Evolutionary conservation across 2,329 filamentous ascomycete genomes (phyloP).

Genomic region (Pseudogymnoascus sp.): DNA sequence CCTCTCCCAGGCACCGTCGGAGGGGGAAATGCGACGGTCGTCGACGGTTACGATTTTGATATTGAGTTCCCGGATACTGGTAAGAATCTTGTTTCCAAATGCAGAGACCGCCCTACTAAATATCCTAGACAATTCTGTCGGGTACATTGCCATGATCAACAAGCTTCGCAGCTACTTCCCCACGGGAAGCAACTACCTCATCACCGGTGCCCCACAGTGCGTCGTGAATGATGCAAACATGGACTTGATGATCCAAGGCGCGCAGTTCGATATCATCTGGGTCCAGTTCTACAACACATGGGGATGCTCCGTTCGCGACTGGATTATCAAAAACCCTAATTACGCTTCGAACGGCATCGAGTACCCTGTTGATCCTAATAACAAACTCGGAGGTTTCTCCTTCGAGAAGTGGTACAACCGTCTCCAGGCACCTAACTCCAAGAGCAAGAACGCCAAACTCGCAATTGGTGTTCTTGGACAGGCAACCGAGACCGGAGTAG

Average conservation of each 20-base stretch:
- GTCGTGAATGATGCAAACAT: slow-evolving; percentile 24
- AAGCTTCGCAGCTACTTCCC: slow-evolving; percentile 22
- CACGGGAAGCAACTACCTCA: slow-evolving; percentile 19
- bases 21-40: slow-evolving; percentile 17
- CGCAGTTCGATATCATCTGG: slow-evolving; percentile 26
- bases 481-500: not conserved
- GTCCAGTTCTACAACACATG: slow-evolving; percentile 29
- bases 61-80: slow-evolving; percentile 20
- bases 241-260: slow-evolving; percentile 21
- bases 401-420: slow-evolving; percentile 20
- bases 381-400: slow-evolving; percentile 16
- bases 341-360: not conserved
- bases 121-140: slow-evolving; percentile 17
- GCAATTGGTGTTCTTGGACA: slow-evolving; percentile 21
- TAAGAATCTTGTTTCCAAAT: slow-evolving; percentile 2
- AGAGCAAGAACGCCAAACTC: slow-evolving; percentile 23
- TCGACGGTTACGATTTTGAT: slow-evolving; percentile 29
- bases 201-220: slow-evolving; percentile 28
- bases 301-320: slow-evolving; percentile 22
- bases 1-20: slow-evolving; percentile 9
- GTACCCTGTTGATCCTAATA: not conserved
- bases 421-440: slow-evolving; percentile 13
- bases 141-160: slow-evolving; percentile 24
- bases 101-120: slow-evolving; percentile 10
- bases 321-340: slow-evolving; percentile 12